These are phyloP conservation scores for Candida methanosorbosa DNA, from an alignment of 805 yeast species.

Conservation along the genomic window DNA sequence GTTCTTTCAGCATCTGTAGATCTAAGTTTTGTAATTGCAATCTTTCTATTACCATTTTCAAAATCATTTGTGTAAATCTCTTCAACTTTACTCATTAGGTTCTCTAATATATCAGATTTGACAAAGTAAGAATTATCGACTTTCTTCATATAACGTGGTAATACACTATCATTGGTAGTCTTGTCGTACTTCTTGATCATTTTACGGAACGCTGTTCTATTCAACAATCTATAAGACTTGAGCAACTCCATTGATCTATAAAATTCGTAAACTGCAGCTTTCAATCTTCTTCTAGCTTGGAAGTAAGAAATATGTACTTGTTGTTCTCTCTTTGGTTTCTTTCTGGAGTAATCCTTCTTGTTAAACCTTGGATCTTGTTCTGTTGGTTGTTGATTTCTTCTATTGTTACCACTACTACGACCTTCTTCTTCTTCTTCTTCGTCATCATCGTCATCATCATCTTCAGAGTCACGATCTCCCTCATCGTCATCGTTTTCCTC, in stretches of 20 bases:
- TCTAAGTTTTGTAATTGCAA: slow-evolving; percentile 62
- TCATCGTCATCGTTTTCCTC: slow-evolving; percentile 7
- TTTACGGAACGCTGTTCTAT: slow-evolving; percentile 84
- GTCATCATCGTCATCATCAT: not conserved
- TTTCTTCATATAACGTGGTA: slow-evolving; percentile 44
- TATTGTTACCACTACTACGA: not conserved
- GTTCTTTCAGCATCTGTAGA: slow-evolving; percentile 29
- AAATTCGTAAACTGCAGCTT: slow-evolving; percentile 60
- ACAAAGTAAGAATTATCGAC: slow-evolving; percentile 52
- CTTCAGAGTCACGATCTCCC: not conserved
- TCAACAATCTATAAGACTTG: slow-evolving; percentile 63
- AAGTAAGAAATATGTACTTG: slow-evolving; percentile 40
- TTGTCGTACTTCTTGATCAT: slow-evolving; percentile 89
- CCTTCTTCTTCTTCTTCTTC: not conserved
- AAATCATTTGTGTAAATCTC: slow-evolving; percentile 57
- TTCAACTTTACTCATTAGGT: slow-evolving; percentile 53
- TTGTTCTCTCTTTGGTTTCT: slow-evolving; percentile 5
- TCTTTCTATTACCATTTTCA: slow-evolving; percentile 64
- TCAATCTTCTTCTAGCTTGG: slow-evolving; percentile 58
- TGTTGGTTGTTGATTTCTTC: too few relatives aligned
- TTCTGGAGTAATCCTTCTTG: slow-evolving; percentile 41
- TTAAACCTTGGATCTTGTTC: slow-evolving; percentile 21
- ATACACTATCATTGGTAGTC: slow-evolving; percentile 36
- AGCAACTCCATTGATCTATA: slow-evolving; percentile 66
- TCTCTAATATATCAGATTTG: slow-evolving; percentile 59